Evolutionary conservation across 345 rosid species (phyloP).

Genomic region (Boechera retrofracta): DNA sequence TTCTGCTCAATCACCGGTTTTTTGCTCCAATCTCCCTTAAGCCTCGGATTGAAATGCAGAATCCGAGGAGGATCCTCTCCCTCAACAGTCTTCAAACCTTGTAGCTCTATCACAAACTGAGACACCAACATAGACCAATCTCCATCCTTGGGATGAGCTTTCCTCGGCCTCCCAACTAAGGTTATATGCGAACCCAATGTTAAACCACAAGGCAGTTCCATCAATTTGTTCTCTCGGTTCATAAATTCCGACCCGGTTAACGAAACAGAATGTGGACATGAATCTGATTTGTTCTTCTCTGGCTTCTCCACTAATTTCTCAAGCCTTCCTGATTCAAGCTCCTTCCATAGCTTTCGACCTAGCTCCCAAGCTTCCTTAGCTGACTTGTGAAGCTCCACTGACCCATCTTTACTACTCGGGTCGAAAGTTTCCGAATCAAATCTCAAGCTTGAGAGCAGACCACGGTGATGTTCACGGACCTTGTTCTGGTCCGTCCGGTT

Average conservation of each 20-base stretch:
- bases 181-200: conserved; percentile 87
- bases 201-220: conserved; percentile 88
- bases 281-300: conserved; percentile 50
- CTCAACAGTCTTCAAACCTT: conserved; percentile 82
- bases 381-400: conserved; percentile 73
- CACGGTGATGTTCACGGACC: conserved; percentile 26
- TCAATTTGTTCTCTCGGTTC: conserved; percentile 48
- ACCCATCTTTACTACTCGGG: conserved; percentile 60
- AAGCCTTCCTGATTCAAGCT: conserved; percentile 59
- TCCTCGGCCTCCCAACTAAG: conserved; percentile 87
- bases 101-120: conserved; percentile 88
- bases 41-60: conserved; percentile 88
- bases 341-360: conserved; percentile 76
- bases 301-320: conserved; percentile 48
- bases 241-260: conserved; percentile 65
- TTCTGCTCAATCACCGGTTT: conserved; percentile 93
- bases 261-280: conserved; percentile 71
- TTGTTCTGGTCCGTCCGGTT: conserved; percentile 42
- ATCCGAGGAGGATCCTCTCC: conserved; percentile 98
- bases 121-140: conserved; percentile 63
- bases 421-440: conserved; percentile 65
- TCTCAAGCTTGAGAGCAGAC: conserved; percentile 63
- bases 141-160: conserved; percentile 55
- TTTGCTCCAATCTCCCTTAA: conserved; percentile 88
- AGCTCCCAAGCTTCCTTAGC: conserved; percentile 78